Conservation (phyloP, 306 rosid genomes). For the Quillaja saponaria region DNA sequence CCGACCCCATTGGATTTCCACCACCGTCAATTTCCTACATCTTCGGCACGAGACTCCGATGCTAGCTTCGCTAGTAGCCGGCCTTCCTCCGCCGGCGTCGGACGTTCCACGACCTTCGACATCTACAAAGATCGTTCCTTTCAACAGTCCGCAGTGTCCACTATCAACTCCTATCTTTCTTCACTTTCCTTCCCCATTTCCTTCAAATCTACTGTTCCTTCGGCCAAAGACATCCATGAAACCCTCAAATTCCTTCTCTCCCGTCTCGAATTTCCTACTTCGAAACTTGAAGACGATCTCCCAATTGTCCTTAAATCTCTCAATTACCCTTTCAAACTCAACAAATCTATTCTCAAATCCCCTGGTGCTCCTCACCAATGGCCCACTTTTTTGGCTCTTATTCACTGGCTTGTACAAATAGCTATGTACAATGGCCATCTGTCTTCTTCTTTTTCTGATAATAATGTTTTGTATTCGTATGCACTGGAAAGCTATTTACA, state of each 20-base stretch:
- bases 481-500: conserved; percentile 47
- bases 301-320: conserved; percentile 54
- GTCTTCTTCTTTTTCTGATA: conserved; percentile 13
- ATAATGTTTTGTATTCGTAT: conserved; percentile 46
- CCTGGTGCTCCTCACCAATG: conserved; percentile 92
- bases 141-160: conserved; percentile 54
- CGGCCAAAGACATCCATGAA: conserved; percentile 71
- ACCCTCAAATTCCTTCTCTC: conserved; percentile 60
- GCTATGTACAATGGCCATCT: conserved; percentile 41
- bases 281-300: conserved; percentile 81
- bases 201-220: conserved; percentile 61
- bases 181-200: conserved; percentile 46
- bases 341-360: conserved; percentile 64
- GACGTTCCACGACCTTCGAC: conserved; percentile 49
- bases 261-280: conserved; percentile 45
- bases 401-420: conserved; percentile 88
- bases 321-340: conserved; percentile 66
- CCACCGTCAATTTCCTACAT: conserved; percentile 27
- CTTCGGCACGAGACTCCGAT: conserved; percentile 71
- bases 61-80: conserved; percentile 86
- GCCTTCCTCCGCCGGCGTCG: conserved; percentile 65
- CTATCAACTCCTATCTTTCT: conserved; percentile 63
- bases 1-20: conserved; percentile 37
- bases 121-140: conserved; percentile 75
- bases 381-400: conserved; percentile 74